These are phyloP conservation scores for Fusarium sacchari DNA, from an alignment of 2,329 filamentous ascomycete species.

Conservation along the genomic window DNA sequence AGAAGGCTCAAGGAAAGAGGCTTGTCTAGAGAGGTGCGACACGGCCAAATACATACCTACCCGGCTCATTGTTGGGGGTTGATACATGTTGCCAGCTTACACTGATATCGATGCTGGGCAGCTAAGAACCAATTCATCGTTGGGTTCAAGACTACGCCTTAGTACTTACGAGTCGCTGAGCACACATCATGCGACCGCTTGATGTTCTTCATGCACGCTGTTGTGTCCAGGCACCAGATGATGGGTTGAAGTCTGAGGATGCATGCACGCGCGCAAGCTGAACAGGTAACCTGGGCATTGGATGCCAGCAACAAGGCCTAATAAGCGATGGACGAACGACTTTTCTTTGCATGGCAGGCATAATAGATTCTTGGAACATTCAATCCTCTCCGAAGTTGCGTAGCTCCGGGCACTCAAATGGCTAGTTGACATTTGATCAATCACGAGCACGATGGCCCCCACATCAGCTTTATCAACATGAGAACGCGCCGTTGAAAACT, in stretches of 20 bases:
- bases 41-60: slow-evolving; percentile 22
- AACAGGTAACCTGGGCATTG: slow-evolving; percentile 4
- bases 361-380: neutral
- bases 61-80: slow-evolving; percentile 4
- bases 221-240: slow-evolving; percentile 4
- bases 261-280: slow-evolving; percentile 6
- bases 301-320: neutral
- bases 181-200: slow-evolving; percentile 24
- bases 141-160: slow-evolving; percentile 32
- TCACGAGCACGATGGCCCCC: neutral
- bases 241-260: slow-evolving; percentile 9
- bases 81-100: slow-evolving; percentile 21
- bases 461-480: neutral
- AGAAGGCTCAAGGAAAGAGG: slow-evolving; percentile 19
- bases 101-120: slow-evolving; percentile 5
- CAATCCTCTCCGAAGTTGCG: neutral
- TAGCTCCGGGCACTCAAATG: neutral
- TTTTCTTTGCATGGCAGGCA: neutral
- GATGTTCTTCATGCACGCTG: slow-evolving; percentile 21
- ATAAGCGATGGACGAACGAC: neutral
- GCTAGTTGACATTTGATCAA: neutral
- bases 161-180: slow-evolving; percentile 14
- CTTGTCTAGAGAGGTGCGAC: slow-evolving; percentile 22
- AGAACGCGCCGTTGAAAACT: neutral
- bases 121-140: slow-evolving; percentile 2